These are phyloP conservation scores for Globisporangium canariense DNA, from an alignment of 352 stramenopile genomes.

Conservation along the genomic window DNA sequence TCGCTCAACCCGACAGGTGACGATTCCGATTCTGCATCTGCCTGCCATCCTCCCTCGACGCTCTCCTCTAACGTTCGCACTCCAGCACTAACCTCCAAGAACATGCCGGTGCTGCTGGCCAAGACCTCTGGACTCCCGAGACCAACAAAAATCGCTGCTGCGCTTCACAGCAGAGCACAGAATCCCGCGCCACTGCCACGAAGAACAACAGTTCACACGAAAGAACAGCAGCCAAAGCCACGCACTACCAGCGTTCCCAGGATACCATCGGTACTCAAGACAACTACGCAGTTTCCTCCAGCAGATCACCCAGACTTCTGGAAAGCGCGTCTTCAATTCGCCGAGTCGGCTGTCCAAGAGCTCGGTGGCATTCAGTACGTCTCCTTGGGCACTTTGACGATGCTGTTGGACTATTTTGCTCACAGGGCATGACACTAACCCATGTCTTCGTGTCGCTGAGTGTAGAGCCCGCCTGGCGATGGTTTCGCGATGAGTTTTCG, in stretches of 20 bases:
- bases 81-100: slow-evolving; percentile 14
- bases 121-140: slow-evolving; percentile 9
- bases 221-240: slow-evolving; percentile 1
- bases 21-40: background rate
- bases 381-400: background rate
- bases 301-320: slow-evolving; percentile 15
- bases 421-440: background rate
- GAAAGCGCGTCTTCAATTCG: slow-evolving; percentile 15
- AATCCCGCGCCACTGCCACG: background rate
- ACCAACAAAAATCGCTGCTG: slow-evolving; percentile 1
- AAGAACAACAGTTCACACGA: background rate
- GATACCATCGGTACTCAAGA: background rate
- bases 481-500: slow-evolving; percentile 14
- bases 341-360: slow-evolving; percentile 2
- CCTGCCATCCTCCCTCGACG: background rate
- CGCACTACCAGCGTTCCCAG: background rate
- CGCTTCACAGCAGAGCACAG: background rate
- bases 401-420: background rate
- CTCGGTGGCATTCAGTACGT: slow-evolving; percentile 11
- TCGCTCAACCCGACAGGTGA: slow-evolving; percentile 16
- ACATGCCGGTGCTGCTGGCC: background rate
- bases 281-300: background rate
- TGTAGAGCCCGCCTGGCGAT: slow-evolving; percentile 7
- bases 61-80: slow-evolving; percentile 1
- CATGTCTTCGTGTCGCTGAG: background rate